Percentiles rank a stretch among this genome's conserved stretches.
Evolutionary conservation across 2,329 filamentous ascomycete species (phyloP).

Genomic region (Aspergillus persii): DNA sequence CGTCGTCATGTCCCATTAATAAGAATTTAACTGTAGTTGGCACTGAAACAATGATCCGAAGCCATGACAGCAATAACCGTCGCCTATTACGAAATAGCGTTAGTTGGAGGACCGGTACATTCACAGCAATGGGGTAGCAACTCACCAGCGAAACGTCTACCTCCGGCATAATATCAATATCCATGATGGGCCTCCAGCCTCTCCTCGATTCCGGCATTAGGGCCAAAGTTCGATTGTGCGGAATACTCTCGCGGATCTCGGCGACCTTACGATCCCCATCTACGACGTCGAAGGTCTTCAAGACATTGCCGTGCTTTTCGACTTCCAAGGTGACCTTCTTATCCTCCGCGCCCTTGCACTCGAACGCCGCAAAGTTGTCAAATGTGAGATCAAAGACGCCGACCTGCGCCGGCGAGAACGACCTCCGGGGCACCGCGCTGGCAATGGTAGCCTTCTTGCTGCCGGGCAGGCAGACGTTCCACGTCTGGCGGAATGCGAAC

Average conservation of each 20-base stretch:
- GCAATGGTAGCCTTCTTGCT: slow-evolving; percentile 14
- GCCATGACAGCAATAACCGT: slow-evolving; percentile 21
- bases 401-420: slow-evolving; percentile 5
- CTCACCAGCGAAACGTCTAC: slow-evolving; percentile 27
- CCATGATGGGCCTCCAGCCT: slow-evolving; percentile 24
- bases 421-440: slow-evolving; percentile 5
- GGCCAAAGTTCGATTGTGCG: slow-evolving; percentile 16
- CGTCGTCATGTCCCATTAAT: background rate
- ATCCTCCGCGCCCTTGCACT: slow-evolving; percentile 16
- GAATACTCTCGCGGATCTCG: slow-evolving; percentile 18
- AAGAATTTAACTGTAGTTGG: slow-evolving; percentile 8
- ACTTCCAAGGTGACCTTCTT: slow-evolving; percentile 18
- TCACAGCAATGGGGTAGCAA: background rate
- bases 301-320: slow-evolving; percentile 15
- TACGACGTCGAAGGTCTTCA: slow-evolving; percentile 19
- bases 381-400: slow-evolving; percentile 22
- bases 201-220: slow-evolving; percentile 16
- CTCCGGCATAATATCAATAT: slow-evolving; percentile 22
- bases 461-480: slow-evolving; percentile 25
- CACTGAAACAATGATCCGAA: slow-evolving; percentile 18
- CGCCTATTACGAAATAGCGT: slow-evolving; percentile 5
- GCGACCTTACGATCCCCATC: slow-evolving; percentile 22
- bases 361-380: slow-evolving; percentile 21
- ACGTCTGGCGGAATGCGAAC: slow-evolving; percentile 13
- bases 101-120: background rate